Conservation (phyloP, 2,329 filamentous ascomycete genomes). For the Rhynchosporium secalis region DNA sequence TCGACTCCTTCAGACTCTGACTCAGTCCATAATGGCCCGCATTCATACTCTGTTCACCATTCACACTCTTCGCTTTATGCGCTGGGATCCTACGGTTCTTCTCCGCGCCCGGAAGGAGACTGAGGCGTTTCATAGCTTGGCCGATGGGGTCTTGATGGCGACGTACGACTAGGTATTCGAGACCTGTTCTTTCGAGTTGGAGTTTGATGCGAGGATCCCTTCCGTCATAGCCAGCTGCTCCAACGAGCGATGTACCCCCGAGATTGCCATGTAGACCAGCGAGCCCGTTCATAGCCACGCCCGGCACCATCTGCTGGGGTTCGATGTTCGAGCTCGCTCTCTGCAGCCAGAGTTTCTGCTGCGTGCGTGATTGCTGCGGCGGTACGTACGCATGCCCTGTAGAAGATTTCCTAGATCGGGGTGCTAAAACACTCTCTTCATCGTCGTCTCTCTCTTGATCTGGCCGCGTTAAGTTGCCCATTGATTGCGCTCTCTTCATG, state of each 20-base stretch:
- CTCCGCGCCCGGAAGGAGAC: constrained; percentile 53
- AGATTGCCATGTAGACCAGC: constrained; percentile 31
- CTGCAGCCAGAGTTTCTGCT: constrained; percentile 75
- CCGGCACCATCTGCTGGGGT: constrained; percentile 52
- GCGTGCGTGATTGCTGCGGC: constrained; percentile 61
- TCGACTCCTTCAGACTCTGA: constrained; percentile 44
- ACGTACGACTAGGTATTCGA: constrained; percentile 73
- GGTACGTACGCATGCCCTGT: constrained; percentile 33
- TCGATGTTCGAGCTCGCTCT: constrained; percentile 72
- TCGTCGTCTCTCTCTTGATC: constrained; percentile 42
- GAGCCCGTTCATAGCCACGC: constrained; percentile 40
- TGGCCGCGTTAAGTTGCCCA: constrained; percentile 35
- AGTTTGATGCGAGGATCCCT: constrained; percentile 64
- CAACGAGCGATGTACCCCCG: constrained; percentile 38
- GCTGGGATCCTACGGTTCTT: constrained; percentile 51
- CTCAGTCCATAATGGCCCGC: constrained; percentile 41
- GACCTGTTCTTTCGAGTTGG: constrained; percentile 67
- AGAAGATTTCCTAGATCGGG: constrained; percentile 40
- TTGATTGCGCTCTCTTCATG: constrained; percentile 37
- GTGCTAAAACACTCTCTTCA: constrained; percentile 48
- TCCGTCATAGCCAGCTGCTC: constrained; percentile 56
- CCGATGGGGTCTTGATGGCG: constrained; percentile 71
- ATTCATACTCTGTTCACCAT: constrained; percentile 29
- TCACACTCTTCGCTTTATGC: constrained; percentile 41
- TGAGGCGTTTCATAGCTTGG: constrained; percentile 57